Conservation (phyloP, 2,329 filamentous ascomycete genomes). For the Arthrobotrys pseudoclavata region DNA sequence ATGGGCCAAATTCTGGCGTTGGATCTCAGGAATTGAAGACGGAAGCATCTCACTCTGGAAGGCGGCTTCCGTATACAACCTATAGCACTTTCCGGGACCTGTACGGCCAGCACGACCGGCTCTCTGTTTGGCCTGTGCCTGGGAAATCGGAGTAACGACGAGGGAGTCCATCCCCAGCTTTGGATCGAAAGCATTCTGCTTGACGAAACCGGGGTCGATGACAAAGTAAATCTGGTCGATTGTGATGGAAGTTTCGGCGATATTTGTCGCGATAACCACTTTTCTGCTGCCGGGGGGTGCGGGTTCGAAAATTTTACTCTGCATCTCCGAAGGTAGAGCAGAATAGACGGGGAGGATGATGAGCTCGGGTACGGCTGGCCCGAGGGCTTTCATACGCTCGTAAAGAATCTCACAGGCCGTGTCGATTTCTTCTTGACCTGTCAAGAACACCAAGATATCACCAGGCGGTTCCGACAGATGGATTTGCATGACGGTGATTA, state of each 20-base stretch:
- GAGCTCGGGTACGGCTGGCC: conserved; percentile 89
- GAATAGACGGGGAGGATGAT: conserved; percentile 97
- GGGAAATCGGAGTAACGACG: conserved; percentile 94
- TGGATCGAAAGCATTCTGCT: conserved; percentile 96
- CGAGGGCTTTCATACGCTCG: conserved; percentile 95
- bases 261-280: conserved; percentile 97
- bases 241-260: conserved; percentile 96
- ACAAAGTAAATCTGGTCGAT: conserved; percentile 99
- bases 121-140: conserved; percentile 95
- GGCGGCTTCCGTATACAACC: conserved; percentile 93
- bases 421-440: conserved; percentile 97
- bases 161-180: conserved; percentile 98
- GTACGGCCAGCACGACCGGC: conserved; percentile 93
- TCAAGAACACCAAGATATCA: conserved; percentile 96
- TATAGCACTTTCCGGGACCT: conserved; percentile 94
- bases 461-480: conserved; percentile 91
- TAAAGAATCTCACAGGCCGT: conserved; percentile 91
- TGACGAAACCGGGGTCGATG: conserved; percentile 95
- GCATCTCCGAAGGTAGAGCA: conserved; percentile 90
- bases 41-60: conserved; percentile 98
- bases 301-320: conserved; percentile 93
- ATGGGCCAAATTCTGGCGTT: conserved; percentile 89
- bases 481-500: conserved; percentile 99
- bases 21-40: conserved; percentile 95
- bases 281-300: conserved; percentile 88